Evolutionary conservation across 2,329 filamentous ascomycete genomes (phyloP).

Genomic region (Fusarium secorum): DNA sequence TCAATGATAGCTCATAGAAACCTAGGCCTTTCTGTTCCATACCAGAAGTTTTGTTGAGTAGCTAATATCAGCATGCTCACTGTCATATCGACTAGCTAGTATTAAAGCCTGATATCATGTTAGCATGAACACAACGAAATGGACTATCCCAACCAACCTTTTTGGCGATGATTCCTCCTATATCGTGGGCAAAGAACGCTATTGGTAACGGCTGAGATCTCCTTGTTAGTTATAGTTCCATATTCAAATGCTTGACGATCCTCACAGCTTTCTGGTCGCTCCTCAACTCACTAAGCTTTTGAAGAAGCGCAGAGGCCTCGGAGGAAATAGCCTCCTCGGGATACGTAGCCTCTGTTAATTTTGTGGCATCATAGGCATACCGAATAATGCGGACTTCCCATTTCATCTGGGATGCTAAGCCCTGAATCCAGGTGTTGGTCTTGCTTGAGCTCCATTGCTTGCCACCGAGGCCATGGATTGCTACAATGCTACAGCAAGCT

Average conservation of each 20-base stretch:
- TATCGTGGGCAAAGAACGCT: neutral
- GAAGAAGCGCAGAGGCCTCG: neutral
- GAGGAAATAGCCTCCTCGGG: neutral
- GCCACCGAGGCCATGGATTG: neutral
- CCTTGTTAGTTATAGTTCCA: neutral
- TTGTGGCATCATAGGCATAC: neutral
- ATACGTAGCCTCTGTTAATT: neutral
- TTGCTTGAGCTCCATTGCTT: neutral
- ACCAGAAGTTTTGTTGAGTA: neutral
- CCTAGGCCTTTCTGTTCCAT: neutral
- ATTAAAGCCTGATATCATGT: neutral
- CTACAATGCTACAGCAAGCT: neutral
- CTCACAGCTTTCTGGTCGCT: neutral
- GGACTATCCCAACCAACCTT: neutral
- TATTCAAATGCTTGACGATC: neutral
- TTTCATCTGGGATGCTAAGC: neutral
- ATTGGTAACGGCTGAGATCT: neutral
- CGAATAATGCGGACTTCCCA: neutral
- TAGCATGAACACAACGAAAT: neutral
- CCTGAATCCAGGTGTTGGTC: neutral
- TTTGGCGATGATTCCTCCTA: conserved; percentile 2
- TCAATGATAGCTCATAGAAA: fast-evolving
- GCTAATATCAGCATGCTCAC: neutral
- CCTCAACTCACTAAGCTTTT: neutral
- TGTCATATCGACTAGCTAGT: neutral